phyloP scores from a whole-genome alignment of 2,329 filamentous ascomycete genomes.

The Phoma sp. region DNA sequence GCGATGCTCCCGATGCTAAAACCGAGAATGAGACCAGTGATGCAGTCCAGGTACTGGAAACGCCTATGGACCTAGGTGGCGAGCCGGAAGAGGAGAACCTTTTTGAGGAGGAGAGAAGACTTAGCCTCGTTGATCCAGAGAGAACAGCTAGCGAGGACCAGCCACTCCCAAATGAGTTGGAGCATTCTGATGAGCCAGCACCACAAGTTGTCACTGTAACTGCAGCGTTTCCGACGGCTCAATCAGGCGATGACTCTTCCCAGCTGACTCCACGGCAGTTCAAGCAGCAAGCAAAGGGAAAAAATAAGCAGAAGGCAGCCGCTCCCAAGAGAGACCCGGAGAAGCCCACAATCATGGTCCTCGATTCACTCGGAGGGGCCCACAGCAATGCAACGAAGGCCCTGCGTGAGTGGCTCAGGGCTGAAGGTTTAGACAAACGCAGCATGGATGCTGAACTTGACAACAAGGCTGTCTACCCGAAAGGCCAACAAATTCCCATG shows the following conservation, averaged over 20 bases:
- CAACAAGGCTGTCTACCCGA: constrained; percentile 69
- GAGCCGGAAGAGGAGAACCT: constrained; percentile 24
- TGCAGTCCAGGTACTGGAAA: not conserved
- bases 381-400: constrained; percentile 64
- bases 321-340: constrained; percentile 41
- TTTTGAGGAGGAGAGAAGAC: constrained; percentile 27
- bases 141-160: constrained; percentile 1
- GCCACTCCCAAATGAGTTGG: not conserved
- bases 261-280: not conserved
- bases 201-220: too few species aligned
- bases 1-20: not conserved
- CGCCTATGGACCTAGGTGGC: not conserved
- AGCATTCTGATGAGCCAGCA: not conserved
- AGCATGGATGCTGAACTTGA: constrained; percentile 54
- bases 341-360: constrained; percentile 74
- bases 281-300: constrained; percentile 9
- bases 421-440: constrained; percentile 73
- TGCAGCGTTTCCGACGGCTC: not conserved
- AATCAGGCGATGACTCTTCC: not conserved
- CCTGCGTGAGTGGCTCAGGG: constrained; percentile 77
- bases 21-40: not conserved
- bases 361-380: constrained; percentile 81
- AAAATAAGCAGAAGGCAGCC: constrained; percentile 28
- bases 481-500: constrained; percentile 66
- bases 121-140: constrained; percentile 31